Conservation (phyloP, 164 flowering plant genomes). For the Vitis amurensis region DNA sequence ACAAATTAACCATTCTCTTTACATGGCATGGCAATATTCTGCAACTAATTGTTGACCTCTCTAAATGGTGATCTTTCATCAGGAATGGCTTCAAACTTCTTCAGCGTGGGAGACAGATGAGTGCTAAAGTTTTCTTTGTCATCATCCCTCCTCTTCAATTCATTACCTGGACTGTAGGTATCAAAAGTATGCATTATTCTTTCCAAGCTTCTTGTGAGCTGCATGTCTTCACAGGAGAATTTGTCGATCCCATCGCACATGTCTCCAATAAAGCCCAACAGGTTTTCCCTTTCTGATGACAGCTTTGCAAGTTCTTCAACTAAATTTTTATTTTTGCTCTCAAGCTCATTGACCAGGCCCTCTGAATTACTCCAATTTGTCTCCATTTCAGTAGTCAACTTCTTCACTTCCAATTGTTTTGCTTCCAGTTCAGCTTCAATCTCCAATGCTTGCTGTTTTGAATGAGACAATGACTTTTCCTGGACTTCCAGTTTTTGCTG, state of each 20-base stretch:
- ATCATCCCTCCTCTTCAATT: slow-evolving; percentile 13
- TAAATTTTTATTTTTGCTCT: slow-evolving; percentile 26
- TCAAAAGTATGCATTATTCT: slow-evolving; percentile 29
- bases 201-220: slow-evolving; percentile 33
- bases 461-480: slow-evolving; percentile 16
- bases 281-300: slow-evolving; percentile 28
- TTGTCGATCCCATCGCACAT: slow-evolving; percentile 25
- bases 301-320: slow-evolving; percentile 17
- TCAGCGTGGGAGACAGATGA: slow-evolving; percentile 16
- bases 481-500: slow-evolving; percentile 29
- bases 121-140: slow-evolving; percentile 31
- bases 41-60: slow-evolving; percentile 40
- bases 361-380: slow-evolving; percentile 19
- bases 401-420: slow-evolving; percentile 28
- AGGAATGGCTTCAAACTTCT: slow-evolving; percentile 24
- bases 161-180: neutral
- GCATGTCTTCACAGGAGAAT: slow-evolving; percentile 35
- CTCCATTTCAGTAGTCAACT: slow-evolving; percentile 19
- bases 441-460: slow-evolving; percentile 19
- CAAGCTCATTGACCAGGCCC: slow-evolving; percentile 29
- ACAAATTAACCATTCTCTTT: neutral
- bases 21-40: neutral
- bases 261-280: slow-evolving; percentile 19
- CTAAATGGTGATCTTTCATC: slow-evolving; percentile 56
- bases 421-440: slow-evolving; percentile 27